phyloP scores from a whole-genome alignment of 2,329 filamentous ascomycete species.

The Eutypella sp. region DNA sequence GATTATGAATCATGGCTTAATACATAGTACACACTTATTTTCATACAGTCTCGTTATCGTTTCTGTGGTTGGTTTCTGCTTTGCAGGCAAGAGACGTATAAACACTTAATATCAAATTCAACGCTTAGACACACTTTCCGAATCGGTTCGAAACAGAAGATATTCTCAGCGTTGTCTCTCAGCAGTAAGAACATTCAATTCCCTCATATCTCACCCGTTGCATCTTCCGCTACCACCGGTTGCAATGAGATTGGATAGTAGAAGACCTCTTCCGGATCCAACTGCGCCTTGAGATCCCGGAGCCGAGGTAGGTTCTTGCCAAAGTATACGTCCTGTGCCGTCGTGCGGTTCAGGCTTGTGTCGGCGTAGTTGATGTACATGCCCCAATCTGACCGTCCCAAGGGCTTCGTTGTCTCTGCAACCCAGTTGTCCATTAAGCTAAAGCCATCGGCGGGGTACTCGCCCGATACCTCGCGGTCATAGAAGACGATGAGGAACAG shows the following conservation, averaged over 20 bases:
- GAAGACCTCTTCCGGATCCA: slow-evolving; percentile 37
- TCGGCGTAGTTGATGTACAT: slow-evolving; percentile 52
- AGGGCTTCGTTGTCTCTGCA: slow-evolving; percentile 14
- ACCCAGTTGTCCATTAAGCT: slow-evolving; percentile 25
- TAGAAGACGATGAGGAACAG: slow-evolving; percentile 46
- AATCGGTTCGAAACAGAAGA: too few species aligned
- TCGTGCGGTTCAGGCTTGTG: slow-evolving; percentile 37
- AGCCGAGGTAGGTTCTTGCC: slow-evolving; percentile 33
- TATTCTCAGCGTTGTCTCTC: neutral
- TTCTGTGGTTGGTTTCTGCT: too few species aligned
- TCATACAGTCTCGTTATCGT: too few species aligned
- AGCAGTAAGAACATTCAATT: neutral
- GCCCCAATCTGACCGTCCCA: slow-evolving; percentile 19
- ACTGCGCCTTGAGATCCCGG: slow-evolving; percentile 32
- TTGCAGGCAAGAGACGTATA: too few species aligned
- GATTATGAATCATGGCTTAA: too few species aligned
- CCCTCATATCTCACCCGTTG: neutral
- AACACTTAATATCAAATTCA: too few species aligned
- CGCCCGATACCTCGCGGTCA: slow-evolving; percentile 29
- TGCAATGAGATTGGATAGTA: slow-evolving; percentile 33
- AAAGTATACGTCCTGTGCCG: slow-evolving; percentile 47
- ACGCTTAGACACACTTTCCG: too few species aligned
- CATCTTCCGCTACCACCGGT: slow-evolving; percentile 10
- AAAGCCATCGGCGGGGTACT: slow-evolving; percentile 23
- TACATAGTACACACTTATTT: too few species aligned